Conservation (phyloP, 129 eudicot species). For the Flaveria robusta region DNA sequence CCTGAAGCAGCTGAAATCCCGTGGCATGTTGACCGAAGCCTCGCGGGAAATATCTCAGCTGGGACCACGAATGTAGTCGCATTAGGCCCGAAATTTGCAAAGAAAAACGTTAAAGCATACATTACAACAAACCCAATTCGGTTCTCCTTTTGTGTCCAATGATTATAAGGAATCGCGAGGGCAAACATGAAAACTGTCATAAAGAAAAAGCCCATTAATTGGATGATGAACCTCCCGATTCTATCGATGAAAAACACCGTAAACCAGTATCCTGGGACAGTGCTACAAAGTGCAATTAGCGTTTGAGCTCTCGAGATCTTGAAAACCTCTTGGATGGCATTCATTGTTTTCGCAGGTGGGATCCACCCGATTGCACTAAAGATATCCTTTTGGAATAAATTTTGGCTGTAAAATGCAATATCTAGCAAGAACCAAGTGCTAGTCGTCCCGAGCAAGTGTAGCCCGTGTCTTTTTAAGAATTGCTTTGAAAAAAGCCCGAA, state of each 20-base stretch:
- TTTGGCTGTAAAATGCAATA: constrained; percentile 69
- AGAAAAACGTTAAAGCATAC: constrained; percentile 71
- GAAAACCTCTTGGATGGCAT: constrained; percentile 57
- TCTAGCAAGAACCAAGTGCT: constrained; percentile 69
- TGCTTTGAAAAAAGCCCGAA: constrained; percentile 60
- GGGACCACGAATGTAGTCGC: constrained; percentile 75
- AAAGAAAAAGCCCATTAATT: constrained; percentile 67
- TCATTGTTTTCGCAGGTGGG: constrained; percentile 54
- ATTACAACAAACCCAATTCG: constrained; percentile 65
- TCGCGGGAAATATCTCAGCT: constrained; percentile 71
- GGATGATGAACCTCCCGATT: constrained; percentile 65
- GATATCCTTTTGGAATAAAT: constrained; percentile 69
- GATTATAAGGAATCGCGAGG: constrained; percentile 65
- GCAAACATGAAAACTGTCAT: constrained; percentile 89
- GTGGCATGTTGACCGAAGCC: constrained; percentile 75
- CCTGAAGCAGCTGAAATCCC: constrained; percentile 84
- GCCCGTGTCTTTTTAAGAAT: constrained; percentile 61
- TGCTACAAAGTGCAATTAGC: constrained; percentile 66
- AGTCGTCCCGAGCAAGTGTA: constrained; percentile 68
- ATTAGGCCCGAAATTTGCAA: constrained; percentile 75
- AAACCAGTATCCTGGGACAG: constrained; percentile 87
- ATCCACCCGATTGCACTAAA: constrained; percentile 73
- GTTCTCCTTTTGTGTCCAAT: constrained; percentile 67
- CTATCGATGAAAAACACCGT: constrained; percentile 58
- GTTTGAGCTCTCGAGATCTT: constrained; percentile 71